These are phyloP conservation scores for Solanum paucissectum DNA, from an alignment of 257 asterid species.

Conservation along the genomic window DNA sequence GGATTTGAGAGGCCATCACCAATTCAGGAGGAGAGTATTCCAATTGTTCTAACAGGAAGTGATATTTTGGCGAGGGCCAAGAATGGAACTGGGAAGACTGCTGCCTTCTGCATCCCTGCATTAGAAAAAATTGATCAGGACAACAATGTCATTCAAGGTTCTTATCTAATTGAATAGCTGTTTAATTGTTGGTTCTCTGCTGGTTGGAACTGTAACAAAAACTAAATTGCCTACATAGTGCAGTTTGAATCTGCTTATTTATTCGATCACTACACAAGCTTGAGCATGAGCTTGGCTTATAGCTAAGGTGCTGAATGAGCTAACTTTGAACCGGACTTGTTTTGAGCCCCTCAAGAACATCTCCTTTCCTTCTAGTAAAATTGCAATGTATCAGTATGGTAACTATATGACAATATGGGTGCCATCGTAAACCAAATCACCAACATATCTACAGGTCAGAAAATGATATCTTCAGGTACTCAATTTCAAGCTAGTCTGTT, in stretches of 20 bases:
- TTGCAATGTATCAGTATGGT: not conserved
- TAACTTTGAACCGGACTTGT: not conserved
- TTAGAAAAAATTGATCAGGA: slow-evolving; percentile 82
- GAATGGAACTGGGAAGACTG: slow-evolving; percentile 93
- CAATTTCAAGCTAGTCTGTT: not conserved
- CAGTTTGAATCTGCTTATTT: not conserved
- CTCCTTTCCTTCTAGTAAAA: not conserved
- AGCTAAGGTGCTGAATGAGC: not conserved
- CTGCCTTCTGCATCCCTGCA: slow-evolving; percentile 85
- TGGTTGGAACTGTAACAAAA: not conserved
- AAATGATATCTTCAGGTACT: not conserved
- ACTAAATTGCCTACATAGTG: not conserved
- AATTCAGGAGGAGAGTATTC: slow-evolving; percentile 92
- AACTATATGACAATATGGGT: not conserved
- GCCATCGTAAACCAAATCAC: not conserved
- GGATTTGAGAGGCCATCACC: slow-evolving; percentile 95
- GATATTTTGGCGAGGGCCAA: slow-evolving; percentile 91
- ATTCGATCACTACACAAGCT: not conserved
- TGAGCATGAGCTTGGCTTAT: not conserved
- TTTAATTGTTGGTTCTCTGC: not conserved
- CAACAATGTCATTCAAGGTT: slow-evolving; percentile 80
- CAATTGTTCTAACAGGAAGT: slow-evolving; percentile 87
- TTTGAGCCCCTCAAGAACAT: not conserved
- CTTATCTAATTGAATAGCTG: not conserved
- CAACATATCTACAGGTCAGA: not conserved